A percentile compares a stretch with the other conserved stretches of the same genome.
Conservation (phyloP, 2,329 filamentous ascomycete species). For the Hypoxylon sp. region DNA sequence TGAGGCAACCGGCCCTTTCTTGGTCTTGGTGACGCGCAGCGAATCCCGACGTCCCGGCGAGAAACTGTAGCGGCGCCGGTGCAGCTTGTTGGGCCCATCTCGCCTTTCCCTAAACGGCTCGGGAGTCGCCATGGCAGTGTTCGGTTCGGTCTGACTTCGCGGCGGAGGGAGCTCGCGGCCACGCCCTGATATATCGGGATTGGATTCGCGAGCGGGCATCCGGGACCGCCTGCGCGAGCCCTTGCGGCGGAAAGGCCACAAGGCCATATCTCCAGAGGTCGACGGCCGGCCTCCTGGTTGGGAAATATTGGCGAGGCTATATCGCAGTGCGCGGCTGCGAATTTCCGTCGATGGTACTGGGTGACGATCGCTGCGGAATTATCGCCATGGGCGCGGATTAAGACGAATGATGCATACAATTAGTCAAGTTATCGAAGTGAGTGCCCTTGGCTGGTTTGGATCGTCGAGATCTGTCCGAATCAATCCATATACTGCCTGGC, state of each 20-base stretch:
- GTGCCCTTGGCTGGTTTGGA: constrained; percentile 9
- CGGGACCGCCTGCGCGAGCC: constrained; percentile 69
- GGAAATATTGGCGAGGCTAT: constrained; percentile 28
- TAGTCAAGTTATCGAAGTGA: constrained; percentile 20
- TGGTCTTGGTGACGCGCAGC: constrained; percentile 52
- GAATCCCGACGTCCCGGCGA: constrained; percentile 66
- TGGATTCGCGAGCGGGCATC: constrained; percentile 39
- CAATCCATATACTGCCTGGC: constrained; percentile 16
- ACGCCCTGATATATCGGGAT: constrained; percentile 29
- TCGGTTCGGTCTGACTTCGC: constrained; percentile 42
- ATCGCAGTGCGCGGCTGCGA: constrained; percentile 33
- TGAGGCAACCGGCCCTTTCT: constrained; percentile 40
- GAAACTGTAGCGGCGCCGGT: constrained; percentile 65
- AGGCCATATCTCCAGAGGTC: constrained; percentile 64
- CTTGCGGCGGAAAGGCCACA: constrained; percentile 84
- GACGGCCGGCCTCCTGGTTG: constrained; percentile 7
- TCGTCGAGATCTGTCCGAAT: constrained; percentile 19
- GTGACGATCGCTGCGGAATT: constrained; percentile 40
- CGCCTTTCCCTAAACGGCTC: constrained; percentile 46
- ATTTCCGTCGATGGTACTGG: constrained; percentile 40
- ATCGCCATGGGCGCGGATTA: constrained; percentile 47
- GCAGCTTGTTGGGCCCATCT: constrained; percentile 57
- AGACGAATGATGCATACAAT: constrained; percentile 30
- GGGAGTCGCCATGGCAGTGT: constrained; percentile 30
- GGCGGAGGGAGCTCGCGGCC: constrained; percentile 32